Base-by-base conservation (phyloP, 768 basidiomycete species). In the Sarcodon aspratus region DNA sequence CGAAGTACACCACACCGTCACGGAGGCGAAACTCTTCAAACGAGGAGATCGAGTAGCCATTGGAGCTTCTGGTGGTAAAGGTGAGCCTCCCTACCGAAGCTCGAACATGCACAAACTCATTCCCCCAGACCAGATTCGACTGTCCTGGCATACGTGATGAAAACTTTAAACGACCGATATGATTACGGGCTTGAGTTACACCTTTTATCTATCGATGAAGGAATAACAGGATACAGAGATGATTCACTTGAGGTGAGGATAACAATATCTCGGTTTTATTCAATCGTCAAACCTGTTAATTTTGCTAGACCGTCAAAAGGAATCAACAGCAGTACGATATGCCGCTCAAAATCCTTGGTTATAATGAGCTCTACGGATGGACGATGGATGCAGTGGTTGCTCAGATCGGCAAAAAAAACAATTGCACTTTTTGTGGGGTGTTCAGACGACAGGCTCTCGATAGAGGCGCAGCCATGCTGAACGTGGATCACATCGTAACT, bases 351-450 rank as follows among this genome's bases (percentile, higher is more conserved):
- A 97, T 99, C 49, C 73, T 98, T 21, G 90, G 89, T 1, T 99
- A 99, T 54, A 82, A 91, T 53, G 94, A 97, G 58, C 75, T 98
- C 6, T 99, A 98, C 56, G 96, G 96, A 13, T 98, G 96, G 95
- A 98, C 95, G 1, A 99, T 99, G 95, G 96, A 99, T 57, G 76
- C 79, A 12, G 89, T 99, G 49, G 95, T 99, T 43, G 75, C 82
- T n/a, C 82, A 94, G 63, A 80, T 98, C 21, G 96, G 96, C 33
- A 81, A 79, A 69, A 96, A 96, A 74, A 97, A 96, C 58, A 99
- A 98, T 59, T 99, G 96, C 65, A 99, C 96, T 0, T 99, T 97
- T 66, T 99, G 96, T 58, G 96, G 96, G 15, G 96, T 99, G 3
- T 99, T 99, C 61, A 74, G 96, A 49, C 75, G 96, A 42, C 96